Base-by-base conservation (phyloP, 2,329 filamentous ascomycete species). In the Byssothecium circinans region DNA sequence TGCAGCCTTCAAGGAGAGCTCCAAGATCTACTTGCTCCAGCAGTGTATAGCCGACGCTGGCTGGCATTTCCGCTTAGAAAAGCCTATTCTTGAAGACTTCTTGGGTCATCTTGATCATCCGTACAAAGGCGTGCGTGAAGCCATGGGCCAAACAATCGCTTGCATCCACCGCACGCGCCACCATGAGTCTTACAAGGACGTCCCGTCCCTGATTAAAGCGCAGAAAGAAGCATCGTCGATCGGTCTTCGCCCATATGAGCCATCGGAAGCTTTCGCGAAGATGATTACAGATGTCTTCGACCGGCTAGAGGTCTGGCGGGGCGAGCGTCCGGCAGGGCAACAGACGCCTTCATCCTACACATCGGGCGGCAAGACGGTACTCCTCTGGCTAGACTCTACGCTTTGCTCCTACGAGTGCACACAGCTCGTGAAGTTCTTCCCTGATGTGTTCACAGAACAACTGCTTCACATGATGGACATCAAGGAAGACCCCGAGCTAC, bases 381-480 rank as follows among this genome's bases (percentile, higher is more conserved):
- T 99, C 1, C 83, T 94, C 37, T 99, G 94, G 94, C 83, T 99
- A 4, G 94, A 99, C 72, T 88, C 85, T 40, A 94, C 90, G 14
- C 78, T 99, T 2, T 90, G 89, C 2, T 95, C 90, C 0, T 88
- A 95, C 54, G 94, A 97, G 68, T 99, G 94, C 72, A 95, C 85
- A 0, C 87, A 94, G 65, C 82, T 99, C 12, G 84, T 95, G 15
- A 84, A 86, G 3, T 97, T 96, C 80, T 97, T 99, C 77, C 88
- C 91, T 0, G 81, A 88, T 29, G 80, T 87, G 0, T 92, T 97
- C 65, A 94, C 95, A 69, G 89, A 94, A 61, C 89, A 96, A 68
- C 82, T 99, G 12, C 77, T 99, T 43, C 91, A 99, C 76, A 99
- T 99, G 94, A 99, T 99, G 92, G 94, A 99, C 65, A 90, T 99